These are phyloP conservation scores for Aspergillus hortae DNA, from an alignment of 2,329 filamentous ascomycete genomes.

Conservation along the genomic window DNA sequence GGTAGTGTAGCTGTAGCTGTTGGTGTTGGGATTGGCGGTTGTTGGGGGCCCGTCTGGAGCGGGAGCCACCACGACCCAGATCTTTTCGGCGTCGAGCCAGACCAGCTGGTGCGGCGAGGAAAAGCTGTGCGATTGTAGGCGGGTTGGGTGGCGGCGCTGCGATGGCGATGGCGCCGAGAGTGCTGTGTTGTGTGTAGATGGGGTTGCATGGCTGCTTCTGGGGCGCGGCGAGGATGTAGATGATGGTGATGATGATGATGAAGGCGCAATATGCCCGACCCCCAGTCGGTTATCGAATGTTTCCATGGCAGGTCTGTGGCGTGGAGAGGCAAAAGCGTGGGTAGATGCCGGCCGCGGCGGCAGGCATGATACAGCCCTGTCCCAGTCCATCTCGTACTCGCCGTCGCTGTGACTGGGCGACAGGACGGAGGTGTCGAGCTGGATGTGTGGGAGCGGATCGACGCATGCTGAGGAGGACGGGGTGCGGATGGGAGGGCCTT, in stretches of 20 bases:
- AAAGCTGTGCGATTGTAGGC: conserved; percentile 3
- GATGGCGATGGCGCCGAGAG: not conserved
- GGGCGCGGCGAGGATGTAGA: not conserved
- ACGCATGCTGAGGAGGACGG: not conserved
- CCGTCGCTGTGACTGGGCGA: not conserved
- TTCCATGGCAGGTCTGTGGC: not conserved
- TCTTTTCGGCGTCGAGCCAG: conserved; percentile 28
- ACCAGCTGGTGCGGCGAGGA: conserved; percentile 18
- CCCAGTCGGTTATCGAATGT: not conserved
- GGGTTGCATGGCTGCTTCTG: not conserved
- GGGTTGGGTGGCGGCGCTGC: not conserved
- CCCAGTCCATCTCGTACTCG: not conserved
- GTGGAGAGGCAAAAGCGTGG: conserved; percentile 5
- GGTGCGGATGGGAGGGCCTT: conserved; percentile 29
- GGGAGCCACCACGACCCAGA: conserved; percentile 23
- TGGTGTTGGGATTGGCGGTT: no score
- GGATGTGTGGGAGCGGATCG: conserved; percentile 9
- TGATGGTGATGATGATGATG: not conserved
- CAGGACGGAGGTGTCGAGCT: conserved; percentile 10
- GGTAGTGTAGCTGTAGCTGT: not conserved
- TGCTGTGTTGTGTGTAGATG: not conserved
- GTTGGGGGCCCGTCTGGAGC: not conserved
- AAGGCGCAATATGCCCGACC: conserved; percentile 1
- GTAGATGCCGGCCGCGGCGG: conserved; percentile 17
- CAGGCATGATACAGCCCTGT: conserved; percentile 1